Base-by-base conservation (phyloP, 768 basidiomycete species). In the Mrakia blollopis region DNA sequence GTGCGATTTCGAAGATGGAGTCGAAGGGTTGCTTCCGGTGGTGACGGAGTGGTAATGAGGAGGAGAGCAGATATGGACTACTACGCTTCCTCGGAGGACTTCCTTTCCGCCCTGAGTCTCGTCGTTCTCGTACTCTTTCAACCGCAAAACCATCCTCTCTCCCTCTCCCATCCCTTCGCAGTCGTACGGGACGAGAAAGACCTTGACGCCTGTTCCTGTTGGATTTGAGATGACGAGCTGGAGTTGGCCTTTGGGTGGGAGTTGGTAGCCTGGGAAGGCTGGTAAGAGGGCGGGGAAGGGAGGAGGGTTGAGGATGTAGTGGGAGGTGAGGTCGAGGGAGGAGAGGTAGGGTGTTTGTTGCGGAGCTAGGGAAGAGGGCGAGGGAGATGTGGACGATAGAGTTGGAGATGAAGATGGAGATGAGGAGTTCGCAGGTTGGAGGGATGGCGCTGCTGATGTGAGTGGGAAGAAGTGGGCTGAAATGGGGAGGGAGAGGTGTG, bases 151-250 rank as follows among this genome's bases (percentile, higher is more conserved):
- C 28, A 83, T 82, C 54, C 82, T 80, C 0, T 81, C 75, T 2
- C 82, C 82, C 14, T 61, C 44, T 0, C 80, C 81, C 78, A 84
- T 81, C 3, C 80, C 82, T 16, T 77, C 78, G 25, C 83, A 74
- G 67, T 84, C 83, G 79, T 83, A 84, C 1, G 82, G 82, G 16
- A 84, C 73, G 44, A 83, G 73, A 70, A 83, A 83, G 16, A 83
- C 78, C 75, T 83, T 82, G 79, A 83, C 80, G 30, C 81, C 79
- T 16, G 82, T 83, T 23, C 79, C 79, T 41, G 80, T 79, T 32
- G 79, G 73, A 72, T 83, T 83, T 74, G 81, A 81, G 74, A 83
- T 78, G 75, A 84, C 80, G 47, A 83, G 74, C 72, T 84, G 83
- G 28, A 84, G 47, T 65, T 83, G 82, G 30, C 83, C 83, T 47